Conservation (phyloP, 371 early-diverging fungal genomes). For the Rhizopus sp. region DNA sequence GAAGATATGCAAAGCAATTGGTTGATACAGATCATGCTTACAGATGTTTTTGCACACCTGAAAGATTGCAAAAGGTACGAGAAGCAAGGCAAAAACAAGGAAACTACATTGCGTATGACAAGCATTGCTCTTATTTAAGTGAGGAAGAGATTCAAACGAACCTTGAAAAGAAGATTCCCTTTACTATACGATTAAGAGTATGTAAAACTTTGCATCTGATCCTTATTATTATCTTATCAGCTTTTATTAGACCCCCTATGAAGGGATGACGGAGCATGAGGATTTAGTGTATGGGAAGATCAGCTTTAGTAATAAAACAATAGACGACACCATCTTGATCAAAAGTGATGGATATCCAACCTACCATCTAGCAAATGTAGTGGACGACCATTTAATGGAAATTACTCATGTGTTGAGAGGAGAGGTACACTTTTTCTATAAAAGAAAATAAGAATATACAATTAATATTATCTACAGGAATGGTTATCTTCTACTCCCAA, state of each 20-base stretch:
- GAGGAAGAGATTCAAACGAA: conserved; percentile 63
- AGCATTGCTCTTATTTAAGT: conserved; percentile 74
- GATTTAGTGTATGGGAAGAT: conserved; percentile 82
- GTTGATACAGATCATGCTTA: conserved; percentile 82
- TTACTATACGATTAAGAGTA: conserved; percentile 78
- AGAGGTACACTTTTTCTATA: conserved; percentile 54
- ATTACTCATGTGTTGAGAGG: conserved; percentile 94
- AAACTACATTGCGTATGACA: conserved; percentile 74
- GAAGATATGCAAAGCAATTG: conserved; percentile 65
- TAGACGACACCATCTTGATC: conserved; percentile 90
- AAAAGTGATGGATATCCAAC: conserved; percentile 95
- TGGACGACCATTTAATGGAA: conserved; percentile 90
- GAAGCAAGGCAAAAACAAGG: conserved; percentile 60
- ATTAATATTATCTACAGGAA: conserved; percentile 53
- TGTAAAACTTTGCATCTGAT: not conserved
- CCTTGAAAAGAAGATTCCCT: conserved; percentile 54
- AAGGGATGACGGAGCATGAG: conserved; percentile 60
- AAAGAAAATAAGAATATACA: not conserved
- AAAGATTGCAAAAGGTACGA: conserved; percentile 69
- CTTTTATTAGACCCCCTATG: conserved; percentile 52
- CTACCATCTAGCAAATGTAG: conserved; percentile 95
- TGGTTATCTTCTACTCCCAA: conserved; percentile 95
- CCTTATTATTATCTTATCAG: too few species aligned
- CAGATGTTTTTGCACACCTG: conserved; percentile 85
- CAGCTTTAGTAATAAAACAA: conserved; percentile 65